phyloP scores from a whole-genome alignment of 768 basidiomycete genomes.

The Pleurotus cornucopiae region DNA sequence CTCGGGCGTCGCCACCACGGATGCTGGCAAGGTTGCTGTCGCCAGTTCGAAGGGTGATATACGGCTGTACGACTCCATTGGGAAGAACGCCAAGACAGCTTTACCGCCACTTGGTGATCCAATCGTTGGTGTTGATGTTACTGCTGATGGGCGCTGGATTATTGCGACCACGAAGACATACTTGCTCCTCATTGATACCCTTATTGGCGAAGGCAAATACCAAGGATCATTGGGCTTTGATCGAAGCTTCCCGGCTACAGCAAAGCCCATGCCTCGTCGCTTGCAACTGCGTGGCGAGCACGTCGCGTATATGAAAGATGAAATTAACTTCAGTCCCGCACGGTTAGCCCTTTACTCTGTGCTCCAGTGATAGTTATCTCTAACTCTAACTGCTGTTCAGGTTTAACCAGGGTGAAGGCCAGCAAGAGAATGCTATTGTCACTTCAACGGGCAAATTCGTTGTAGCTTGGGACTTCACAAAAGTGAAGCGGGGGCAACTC shows the following conservation, averaged over 20 bases:
- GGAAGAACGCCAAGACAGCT: conserved; percentile 99
- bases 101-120: conserved; percentile 93
- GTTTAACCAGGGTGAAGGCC: conserved; percentile 87
- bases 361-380: not conserved
- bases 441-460: conserved; percentile 92
- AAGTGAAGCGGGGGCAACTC: conserved; percentile 87
- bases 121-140: conserved; percentile 91
- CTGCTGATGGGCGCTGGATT: conserved; percentile 90
- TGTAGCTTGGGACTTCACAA: conserved; percentile 95
- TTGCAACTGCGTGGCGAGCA: conserved; percentile 89
- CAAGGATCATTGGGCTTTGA: conserved; percentile 86
- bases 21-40: conserved; percentile 81
- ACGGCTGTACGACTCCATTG: conserved; percentile 89
- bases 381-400: conserved; percentile 33
- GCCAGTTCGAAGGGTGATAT: conserved; percentile 97
- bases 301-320: conserved; percentile 88
- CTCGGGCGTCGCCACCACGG: conserved; percentile 88
- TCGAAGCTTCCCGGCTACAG: conserved; percentile 88
- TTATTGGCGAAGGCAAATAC: conserved; percentile 89
- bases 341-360: conserved; percentile 43
- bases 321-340: conserved; percentile 89
- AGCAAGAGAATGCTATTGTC: conserved; percentile 92
- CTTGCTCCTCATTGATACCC: conserved; percentile 88
- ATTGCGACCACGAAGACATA: conserved; percentile 96
- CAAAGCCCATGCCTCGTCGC: conserved; percentile 88